Evolutionary conservation across 257 asterid genomes (phyloP), one percentile per base, ranked within the genome.

Genomic region (Datura wrightii): DNA sequence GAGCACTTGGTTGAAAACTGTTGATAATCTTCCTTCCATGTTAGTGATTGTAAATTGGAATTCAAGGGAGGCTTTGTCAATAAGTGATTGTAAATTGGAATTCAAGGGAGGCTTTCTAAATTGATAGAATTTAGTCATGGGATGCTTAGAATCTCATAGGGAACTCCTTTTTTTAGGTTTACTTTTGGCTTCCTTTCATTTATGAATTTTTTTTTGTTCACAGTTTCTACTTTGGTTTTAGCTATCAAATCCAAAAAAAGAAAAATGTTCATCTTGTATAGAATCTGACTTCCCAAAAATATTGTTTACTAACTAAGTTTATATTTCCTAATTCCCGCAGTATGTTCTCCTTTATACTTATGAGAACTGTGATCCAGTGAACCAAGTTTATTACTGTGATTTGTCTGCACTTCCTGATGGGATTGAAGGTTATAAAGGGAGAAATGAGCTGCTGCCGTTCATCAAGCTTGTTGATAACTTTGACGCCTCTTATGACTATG

Each of bases 401-500:
- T 80, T 97, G 46, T 88, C 95, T 84, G 80, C 88, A 52, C 95
- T 97, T 24, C 90, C 95, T 11, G 85, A 84, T 82, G 98, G 97
- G 74, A 96, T 97, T 78, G 93, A 92, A 89, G 91, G 94, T 79
- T 91, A 83, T 86, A 91, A 88, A 84, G 96, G 96, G 80, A 79
- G 84, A 85, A 90, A 83, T 37, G 91, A 89, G 63, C 80, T 91
- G 84, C 98, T 97, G 84, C 98, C 99, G 83, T 95, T 95, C 87
- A 93, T 93, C 87, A 97, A 93, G 91, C 97, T 97, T 83, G 85
- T 97, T n/a, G 98, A 95, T 86, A 91, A 85, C 13, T 97, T 97
- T 80, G 98, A 92, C 8, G 99, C 99, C 87, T 89, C 88, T 83
- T 97, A 95, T 86, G 71, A 59, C 31, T 85, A 86, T 84, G 90